Percentiles rank a stretch among this genome's conserved stretches.
phyloP scores from a whole-genome alignment of 2,329 filamentous ascomycete species.

The Botrytis pseudocinerea region DNA sequence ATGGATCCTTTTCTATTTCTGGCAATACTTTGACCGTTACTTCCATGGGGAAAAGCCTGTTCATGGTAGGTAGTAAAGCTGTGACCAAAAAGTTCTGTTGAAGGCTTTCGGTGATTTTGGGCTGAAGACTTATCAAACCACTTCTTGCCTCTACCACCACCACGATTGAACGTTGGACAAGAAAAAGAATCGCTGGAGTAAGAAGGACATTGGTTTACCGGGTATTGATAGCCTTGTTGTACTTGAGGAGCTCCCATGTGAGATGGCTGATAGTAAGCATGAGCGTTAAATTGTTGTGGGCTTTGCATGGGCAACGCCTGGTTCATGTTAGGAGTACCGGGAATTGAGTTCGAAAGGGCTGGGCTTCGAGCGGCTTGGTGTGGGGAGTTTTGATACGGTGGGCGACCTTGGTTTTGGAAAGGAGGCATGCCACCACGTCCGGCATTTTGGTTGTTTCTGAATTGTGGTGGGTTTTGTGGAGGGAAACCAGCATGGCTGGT shows the following conservation, averaged over 20 bases:
- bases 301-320: constrained; percentile 64
- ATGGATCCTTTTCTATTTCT: constrained; percentile 30
- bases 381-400: constrained; percentile 63
- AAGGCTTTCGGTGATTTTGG: constrained; percentile 31
- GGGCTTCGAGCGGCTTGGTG: constrained; percentile 65
- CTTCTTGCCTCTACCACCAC: constrained; percentile 27
- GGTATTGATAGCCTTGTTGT: constrained; percentile 42
- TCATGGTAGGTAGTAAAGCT: constrained; percentile 28
- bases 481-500: constrained; percentile 54
- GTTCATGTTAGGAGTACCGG: constrained; percentile 69
- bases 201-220: constrained; percentile 41
- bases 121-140: constrained; percentile 38
- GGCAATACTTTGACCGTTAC: constrained; percentile 28
- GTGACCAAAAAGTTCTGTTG: constrained; percentile 37
- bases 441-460: constrained; percentile 42
- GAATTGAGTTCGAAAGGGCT: constrained; percentile 64
- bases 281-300: constrained; percentile 49
- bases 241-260: constrained; percentile 50
- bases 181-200: constrained; percentile 28
- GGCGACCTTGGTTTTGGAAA: constrained; percentile 48
- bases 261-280: constrained; percentile 40
- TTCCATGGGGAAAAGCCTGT: constrained; percentile 31
- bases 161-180: constrained; percentile 19
- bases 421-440: constrained; percentile 52
- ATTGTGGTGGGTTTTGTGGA: constrained; percentile 42